phyloP scores from a whole-genome alignment of 2,329 filamentous ascomycete species.

The Hortaea werneckii region DNA sequence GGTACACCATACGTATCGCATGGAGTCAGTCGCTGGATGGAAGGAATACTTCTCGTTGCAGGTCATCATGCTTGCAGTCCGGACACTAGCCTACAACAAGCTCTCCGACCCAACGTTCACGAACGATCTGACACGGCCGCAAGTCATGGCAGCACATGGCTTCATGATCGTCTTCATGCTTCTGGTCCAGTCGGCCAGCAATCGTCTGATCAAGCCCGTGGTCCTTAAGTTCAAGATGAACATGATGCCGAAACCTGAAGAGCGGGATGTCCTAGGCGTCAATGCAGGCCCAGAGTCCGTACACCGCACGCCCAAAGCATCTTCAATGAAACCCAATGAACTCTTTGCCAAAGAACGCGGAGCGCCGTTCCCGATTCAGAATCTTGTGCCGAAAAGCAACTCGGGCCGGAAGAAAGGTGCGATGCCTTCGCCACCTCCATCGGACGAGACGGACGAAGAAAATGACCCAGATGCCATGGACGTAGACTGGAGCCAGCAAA shows the following conservation, averaged over 20 bases:
- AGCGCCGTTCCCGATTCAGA: conserved; percentile 27
- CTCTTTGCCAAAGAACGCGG: conserved; percentile 15
- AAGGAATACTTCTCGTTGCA: conserved; percentile 59
- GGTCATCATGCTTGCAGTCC: conserved; percentile 45
- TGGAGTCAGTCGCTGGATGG: conserved; percentile 30
- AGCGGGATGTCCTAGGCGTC: conserved; percentile 18
- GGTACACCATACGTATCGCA: conserved; percentile 20
- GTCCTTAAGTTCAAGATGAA: conserved; percentile 22
- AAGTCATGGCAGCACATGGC: conserved; percentile 43
- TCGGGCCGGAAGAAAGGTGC: conserved; percentile 5
- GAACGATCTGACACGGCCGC: conserved; percentile 14
- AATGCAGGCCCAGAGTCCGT: conserved; percentile 17
- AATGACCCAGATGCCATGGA: conserved; percentile 54
- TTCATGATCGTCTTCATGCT: conserved; percentile 44
- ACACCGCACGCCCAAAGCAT: conserved; percentile 15
- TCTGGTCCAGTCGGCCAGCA: conserved; percentile 23
- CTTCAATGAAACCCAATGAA: conserved; percentile 17
- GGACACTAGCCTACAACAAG: conserved; percentile 34
- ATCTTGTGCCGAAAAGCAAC: conserved; percentile 17
- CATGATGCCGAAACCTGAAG: conserved; percentile 24
- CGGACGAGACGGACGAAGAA: conserved; percentile 20
- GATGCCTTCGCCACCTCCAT: conserved; percentile 13
- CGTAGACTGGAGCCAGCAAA: conserved; percentile 50
- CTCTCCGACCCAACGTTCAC: conserved; percentile 14
- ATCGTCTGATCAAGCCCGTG: conserved; percentile 14